Evolutionary conservation across 352 stramenopile genomes (phyloP), one percentile per base, ranked within the genome.

Genomic region (Pythium scleroteichum): DNA sequence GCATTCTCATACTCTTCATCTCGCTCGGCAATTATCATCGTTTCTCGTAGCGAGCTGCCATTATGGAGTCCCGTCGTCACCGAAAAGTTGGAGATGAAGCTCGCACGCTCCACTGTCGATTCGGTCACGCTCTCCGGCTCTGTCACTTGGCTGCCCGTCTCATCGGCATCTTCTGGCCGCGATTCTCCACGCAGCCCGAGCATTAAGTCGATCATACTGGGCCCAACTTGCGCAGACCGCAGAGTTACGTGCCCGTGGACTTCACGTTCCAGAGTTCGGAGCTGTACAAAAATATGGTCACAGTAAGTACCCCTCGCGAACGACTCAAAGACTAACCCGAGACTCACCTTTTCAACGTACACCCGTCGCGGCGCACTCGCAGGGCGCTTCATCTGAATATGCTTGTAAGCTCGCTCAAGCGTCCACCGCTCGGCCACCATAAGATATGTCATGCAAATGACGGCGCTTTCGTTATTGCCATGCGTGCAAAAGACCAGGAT

Each of bases 191-290:
- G 76, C 16, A 90, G 68, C 12, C 78, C 75, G 42, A 84, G 68
- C 80, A 90, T 90, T 44, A 90, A 69, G 40, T 90, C 80, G 32
- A 88, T 87, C 80, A 90, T 90, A 48, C 80, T 90, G 14, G 80
- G 80, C 0, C 80, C 80, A 17, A 88, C 79, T 20, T 85, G 75
- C 19, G 80, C 72, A 2, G 72, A 81, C 17, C 80, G 70, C 40
- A 90, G 73, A 32, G 80, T 88, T 65, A 88, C 75, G 9, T 77
- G 66, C 0, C 80, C 80, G 48, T 87, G 76, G 23, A 78, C 73
- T 40, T 88, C 80, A 13, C 78, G 42, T 58, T 90, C 80, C 38
- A 90, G 49, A 9, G 71, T 55, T 1, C 71, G 70, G 24, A 90
- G 66, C 78, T 88, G 50, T 6, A 61, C 9, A 14, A 22, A 38